Base-by-base conservation (phyloP, 805 yeast species). In the Wickerhamomyces subpelliculosus region DNA sequence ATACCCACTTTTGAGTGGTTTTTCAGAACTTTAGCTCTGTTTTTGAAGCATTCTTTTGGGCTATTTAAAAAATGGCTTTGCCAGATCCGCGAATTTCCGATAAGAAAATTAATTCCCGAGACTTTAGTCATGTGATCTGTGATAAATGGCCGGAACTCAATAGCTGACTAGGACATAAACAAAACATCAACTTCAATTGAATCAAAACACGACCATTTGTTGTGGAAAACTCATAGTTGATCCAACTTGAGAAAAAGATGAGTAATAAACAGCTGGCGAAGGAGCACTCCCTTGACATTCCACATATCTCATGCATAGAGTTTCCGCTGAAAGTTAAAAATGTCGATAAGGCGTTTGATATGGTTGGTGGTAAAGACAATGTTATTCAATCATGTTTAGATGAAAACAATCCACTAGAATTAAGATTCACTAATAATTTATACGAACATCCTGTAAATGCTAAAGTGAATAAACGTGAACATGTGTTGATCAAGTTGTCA, bases 291-390 rank as follows among this genome's bases (percentile, higher is more conserved):
- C 58, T 85, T 52, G 93, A 84, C 47, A 68, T 84, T 1, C 93
- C 95, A 8, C 78, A 79, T 48, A 77, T 78, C 19, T 69, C 84
- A 5, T 73, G 89, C 3, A 72, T 89, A 14, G 97, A 89, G 52
- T 69, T 83, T 42, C 97, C 97, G 0, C 60, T 87, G 23, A 67
- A 70, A 14, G 89, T 89, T 8, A 67, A 69, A 27, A 70, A 88
- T 53, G 61, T 73, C 0, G 71, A 68, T 16, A 70, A 67, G 35
- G 95, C 95, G 0, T 58, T 88, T 10, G 57, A 60, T 6, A 74
- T 82, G 77, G 72, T 84, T 37, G 93, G 93, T 8, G 93, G 90
- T 44, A 58, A 51, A 49, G 57, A 48, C 37, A 55, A 55, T 28
- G 48, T 64, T 17, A 58, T 55, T 27, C 42, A 58, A 29, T 54